Percentiles rank a stretch among this genome's conserved stretches.
Evolutionary conservation across 768 basidiomycete genomes (phyloP).

Genomic region (Hortiboletus campestris): DNA sequence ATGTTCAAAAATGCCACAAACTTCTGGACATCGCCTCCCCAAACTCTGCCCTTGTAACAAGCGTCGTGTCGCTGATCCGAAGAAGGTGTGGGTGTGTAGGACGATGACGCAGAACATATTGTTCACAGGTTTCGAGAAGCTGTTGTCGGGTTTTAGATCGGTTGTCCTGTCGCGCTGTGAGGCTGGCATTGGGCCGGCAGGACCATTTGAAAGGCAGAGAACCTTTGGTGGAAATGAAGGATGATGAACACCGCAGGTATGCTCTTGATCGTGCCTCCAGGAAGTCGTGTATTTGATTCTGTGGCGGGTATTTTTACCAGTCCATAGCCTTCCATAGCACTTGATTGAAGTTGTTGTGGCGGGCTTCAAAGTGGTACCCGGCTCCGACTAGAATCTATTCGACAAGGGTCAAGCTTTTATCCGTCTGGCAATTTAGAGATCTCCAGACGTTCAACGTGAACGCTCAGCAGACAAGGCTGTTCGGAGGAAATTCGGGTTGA

Average conservation of each 20-base stretch:
- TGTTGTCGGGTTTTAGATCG: background rate
- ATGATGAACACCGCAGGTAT: background rate
- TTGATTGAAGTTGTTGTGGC: too few relatives aligned
- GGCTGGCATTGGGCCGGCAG: too few relatives aligned
- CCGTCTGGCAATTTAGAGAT: background rate
- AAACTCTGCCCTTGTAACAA: constrained; percentile 9
- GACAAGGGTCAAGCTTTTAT: background rate
- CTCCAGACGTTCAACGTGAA: background rate
- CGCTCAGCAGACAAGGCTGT: background rate
- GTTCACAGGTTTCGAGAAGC: constrained; percentile 11
- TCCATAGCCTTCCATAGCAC: too few relatives aligned
- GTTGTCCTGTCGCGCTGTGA: background rate
- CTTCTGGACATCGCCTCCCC: constrained; percentile 5
- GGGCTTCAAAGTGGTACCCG: background rate
- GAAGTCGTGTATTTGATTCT: background rate
- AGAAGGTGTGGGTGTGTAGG: constrained; percentile 19
- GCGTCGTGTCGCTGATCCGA: constrained; percentile 14
- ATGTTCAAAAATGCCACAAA: background rate
- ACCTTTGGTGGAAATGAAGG: background rate
- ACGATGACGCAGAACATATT: constrained; percentile 15
- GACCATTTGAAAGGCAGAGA: background rate
- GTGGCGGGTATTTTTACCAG: too few relatives aligned
- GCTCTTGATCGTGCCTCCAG: constrained; percentile 4
- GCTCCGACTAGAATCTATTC: background rate
- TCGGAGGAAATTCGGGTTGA: background rate